Evolutionary conservation across 2,329 filamentous ascomycete genomes (phyloP), one percentile per base, ranked within the genome.

Genomic region (Colletotrichum magnum): DNA sequence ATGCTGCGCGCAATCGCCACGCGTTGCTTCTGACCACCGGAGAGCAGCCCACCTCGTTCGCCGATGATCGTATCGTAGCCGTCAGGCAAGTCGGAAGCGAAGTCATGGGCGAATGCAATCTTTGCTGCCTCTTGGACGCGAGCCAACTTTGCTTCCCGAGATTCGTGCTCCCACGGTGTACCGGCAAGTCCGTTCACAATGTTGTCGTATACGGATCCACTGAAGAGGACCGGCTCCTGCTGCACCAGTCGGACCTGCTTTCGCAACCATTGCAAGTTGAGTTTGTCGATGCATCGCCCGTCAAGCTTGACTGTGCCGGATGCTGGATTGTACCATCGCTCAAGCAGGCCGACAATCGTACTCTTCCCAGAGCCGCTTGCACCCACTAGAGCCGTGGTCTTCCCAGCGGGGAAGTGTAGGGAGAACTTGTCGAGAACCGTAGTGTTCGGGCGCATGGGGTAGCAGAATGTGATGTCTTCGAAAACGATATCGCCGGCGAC

Each of bases 321-420:
- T 5, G 32, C n/a, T 4, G 62, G 70, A 12, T 69, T 57, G 45
- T 93, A 93, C 76, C 92, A 93, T 10, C 90, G 85, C 75, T 92
- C 89, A 4, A 92, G 83, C 9, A 93, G 81, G 6, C 90, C 90
- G 24, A 92, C 87, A 18, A 92, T 88, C 0, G 90, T 92, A 72
- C 87, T 90, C 76, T 93, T 93, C 24, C 90, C 90, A 51, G 88
- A 91, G 2, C 90, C 90, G 21, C 90, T 92, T 6, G 90, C 88
- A 50, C 90, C 90, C 9, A 93, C 90, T n/a, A 93, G 79, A 3
- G 90, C 90, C 15, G 90, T 91, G 16, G 89, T 90, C 77, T 91
- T 91, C 7, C 90, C 90, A 6, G 89, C 86, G 6, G 89, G 88
- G 16, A 92, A 84, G 2, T 79, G 72, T 2, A 93, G 80, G 64